Evolutionary conservation across 495 filamentous ascomycete genomes (phyloP).

Genomic region (Penicillium pulvis): DNA sequence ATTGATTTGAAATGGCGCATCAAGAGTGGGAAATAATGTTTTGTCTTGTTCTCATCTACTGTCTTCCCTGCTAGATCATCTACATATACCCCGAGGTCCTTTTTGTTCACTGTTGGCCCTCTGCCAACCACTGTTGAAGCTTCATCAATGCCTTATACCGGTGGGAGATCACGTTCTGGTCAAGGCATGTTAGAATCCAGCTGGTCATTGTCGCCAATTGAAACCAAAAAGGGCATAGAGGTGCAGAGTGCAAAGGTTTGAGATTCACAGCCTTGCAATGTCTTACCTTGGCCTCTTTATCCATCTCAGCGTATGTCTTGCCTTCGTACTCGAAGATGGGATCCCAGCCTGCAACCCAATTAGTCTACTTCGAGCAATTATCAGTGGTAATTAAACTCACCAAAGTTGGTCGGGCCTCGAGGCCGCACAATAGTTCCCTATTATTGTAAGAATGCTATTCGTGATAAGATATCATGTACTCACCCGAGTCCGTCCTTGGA

Average conservation of each 20-base stretch:
- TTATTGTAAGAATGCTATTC: neutral
- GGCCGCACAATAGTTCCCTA: slow-evolving; percentile 49
- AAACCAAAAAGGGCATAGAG: neutral
- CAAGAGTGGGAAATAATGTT: slow-evolving; percentile 2
- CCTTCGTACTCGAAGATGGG: slow-evolving; percentile 94
- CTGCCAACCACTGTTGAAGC: slow-evolving; percentile 78
- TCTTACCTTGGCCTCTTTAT: slow-evolving; percentile 71
- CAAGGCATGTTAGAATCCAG: slow-evolving; percentile 9
- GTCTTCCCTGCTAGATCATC: slow-evolving; percentile 15
- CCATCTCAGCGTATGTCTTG: slow-evolving; percentile 97
- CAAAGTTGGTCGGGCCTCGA: slow-evolving; percentile 76
- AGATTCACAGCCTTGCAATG: neutral
- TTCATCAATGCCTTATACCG: slow-evolving; percentile 82
- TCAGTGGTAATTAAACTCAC: slow-evolving; percentile 50
- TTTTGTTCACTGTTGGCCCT: slow-evolving; percentile 35
- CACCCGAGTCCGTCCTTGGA: slow-evolving; percentile 78
- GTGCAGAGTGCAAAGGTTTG: neutral
- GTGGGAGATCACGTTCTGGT: slow-evolving; percentile 84
- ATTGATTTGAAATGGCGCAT: slow-evolving; percentile 5
- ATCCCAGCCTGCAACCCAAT: slow-evolving; percentile 73
- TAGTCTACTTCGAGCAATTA: neutral
- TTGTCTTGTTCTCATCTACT: slow-evolving; percentile 12
- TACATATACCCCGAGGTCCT: slow-evolving; percentile 17
- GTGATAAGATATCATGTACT: slow-evolving; percentile 5
- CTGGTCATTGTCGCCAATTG: neutral